A percentile compares a stretch with the other conserved stretches of the same genome.
Conservation (phyloP, 257 asterid species). For the Solanum clarkiae region DNA sequence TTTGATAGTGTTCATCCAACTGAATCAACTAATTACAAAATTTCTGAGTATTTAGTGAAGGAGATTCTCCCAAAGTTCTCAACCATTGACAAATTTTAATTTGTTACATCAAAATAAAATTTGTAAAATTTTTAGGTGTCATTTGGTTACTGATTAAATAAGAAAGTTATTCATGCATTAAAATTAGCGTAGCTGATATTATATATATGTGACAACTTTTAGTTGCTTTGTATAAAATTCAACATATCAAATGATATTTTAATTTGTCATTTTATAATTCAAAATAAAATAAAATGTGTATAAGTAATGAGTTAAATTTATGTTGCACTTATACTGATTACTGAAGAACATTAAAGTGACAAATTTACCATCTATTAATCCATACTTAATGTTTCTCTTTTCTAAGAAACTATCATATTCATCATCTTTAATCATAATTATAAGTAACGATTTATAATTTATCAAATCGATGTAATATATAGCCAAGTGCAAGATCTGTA, state of each 20-base stretch:
- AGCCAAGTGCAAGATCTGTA: no score
- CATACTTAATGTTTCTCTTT: no score
- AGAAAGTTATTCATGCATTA: background rate
- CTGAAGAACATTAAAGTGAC: no score
- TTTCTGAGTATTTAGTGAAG: background rate
- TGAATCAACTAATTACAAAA: background rate
- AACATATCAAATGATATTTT: background rate
- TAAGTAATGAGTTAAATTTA: no score
- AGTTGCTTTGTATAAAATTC: background rate
- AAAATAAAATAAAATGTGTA: no score
- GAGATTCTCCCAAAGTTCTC: conserved; percentile 1
- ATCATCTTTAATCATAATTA: no score
- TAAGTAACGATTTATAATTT: no score
- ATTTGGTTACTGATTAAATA: background rate
- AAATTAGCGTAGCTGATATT: background rate
- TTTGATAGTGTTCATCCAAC: conserved; percentile 12
- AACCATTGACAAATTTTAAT: background rate
- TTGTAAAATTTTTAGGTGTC: background rate
- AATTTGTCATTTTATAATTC: background rate
- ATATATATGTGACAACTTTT: background rate
- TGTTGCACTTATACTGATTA: no score
- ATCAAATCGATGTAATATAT: no score
- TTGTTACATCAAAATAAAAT: background rate
- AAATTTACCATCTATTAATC: no score
- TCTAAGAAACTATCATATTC: no score